Evolutionary conservation across 129 eudicot genomes (phyloP), one percentile per base, ranked within the genome.

Genomic region (Kitagawia praeruptora): DNA sequence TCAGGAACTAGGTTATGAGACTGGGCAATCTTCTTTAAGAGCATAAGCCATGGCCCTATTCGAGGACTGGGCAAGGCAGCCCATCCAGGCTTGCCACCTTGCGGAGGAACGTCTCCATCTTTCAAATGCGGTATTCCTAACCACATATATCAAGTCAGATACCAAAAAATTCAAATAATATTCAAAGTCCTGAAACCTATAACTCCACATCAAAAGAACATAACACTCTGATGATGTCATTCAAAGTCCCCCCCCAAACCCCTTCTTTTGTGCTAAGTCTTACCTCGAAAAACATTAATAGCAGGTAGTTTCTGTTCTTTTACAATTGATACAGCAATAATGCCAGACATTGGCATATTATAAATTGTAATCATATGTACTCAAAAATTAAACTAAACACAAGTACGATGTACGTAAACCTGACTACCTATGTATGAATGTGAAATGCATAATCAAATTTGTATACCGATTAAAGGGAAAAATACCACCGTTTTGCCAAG

Each of bases 11-110:
- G 74, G 75, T 86, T 88, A 81, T 82, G 96, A 18, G 97, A 87
- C 51, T 87, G 46, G 15, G 98, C 98, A 47, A 92, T 82, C 75
- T 87, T 90, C 80, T 85, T 89, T 79, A 95, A 85, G 71, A 88
- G 97, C 74, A 87, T 69, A 69, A 95, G 86, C 98, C 98, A 95
- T 46, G 94, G 80, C 44, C 90, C 91, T 80, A 95, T 92, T 71
- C 98, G 84, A 80, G 98, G 96, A 84, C 90, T 89, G 7, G 98
- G 98, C 37, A 89, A 87, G 16, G 96, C 98, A 21, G 97, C 98
- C 98, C 98, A 92, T 18, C 98, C 96, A 18, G 98, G 96, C 81
- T 81, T 92, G 48, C 98, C 98, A 53, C 97, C 97, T 81, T 90
- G 93, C 49, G 97, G 97, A 51, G 90, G 85, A 56, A 83, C 89